Evolutionary conservation across 192 early-diverging fungal species (phyloP).

Genomic region (Mortierella hygrophila): DNA sequence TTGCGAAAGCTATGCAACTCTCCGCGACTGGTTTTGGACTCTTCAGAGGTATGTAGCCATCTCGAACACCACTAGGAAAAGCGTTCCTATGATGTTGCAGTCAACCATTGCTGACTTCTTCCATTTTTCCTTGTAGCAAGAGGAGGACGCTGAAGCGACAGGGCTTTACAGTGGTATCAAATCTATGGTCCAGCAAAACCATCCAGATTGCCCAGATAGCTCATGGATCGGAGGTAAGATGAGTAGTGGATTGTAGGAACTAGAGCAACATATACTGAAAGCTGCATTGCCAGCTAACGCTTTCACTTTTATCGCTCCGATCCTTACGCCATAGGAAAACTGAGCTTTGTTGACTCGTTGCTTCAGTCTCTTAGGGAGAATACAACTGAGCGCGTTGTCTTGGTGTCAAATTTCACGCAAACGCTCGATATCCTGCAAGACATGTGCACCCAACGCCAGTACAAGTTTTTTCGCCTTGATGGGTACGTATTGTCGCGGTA

Average conservation of each 20-base stretch:
- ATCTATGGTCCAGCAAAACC: not conserved
- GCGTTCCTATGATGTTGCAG: not conserved
- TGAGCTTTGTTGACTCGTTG: slow-evolving; percentile 31
- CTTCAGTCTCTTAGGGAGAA: slow-evolving; percentile 23
- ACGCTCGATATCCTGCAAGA: slow-evolving; percentile 70
- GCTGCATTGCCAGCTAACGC: not conserved
- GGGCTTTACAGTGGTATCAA: slow-evolving; percentile 32
- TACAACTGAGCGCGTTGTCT: slow-evolving; percentile 68
- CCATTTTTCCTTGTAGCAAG: slow-evolving; percentile 11
- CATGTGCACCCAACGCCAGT: slow-evolving; percentile 49
- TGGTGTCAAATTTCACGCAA: slow-evolving; percentile 78
- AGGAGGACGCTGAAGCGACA: slow-evolving; percentile 12
- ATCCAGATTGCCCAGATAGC: not conserved
- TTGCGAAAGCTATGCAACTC: slow-evolving; percentile 61
- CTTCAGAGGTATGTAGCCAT: slow-evolving; percentile 21
- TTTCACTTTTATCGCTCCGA: not conserved
- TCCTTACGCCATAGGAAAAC: slow-evolving; percentile 16
- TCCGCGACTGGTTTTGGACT: slow-evolving; percentile 32
- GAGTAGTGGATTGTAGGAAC: not conserved
- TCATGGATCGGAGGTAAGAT: slow-evolving; percentile 28
- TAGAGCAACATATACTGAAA: too few species aligned
- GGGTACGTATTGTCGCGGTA: slow-evolving; percentile 51
- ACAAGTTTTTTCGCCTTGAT: slow-evolving; percentile 66
- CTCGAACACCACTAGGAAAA: not conserved
- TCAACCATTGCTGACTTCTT: not conserved